These are phyloP conservation scores for Dendryphion nanum DNA, from an alignment of 2,329 filamentous ascomycete species.

Conservation along the genomic window DNA sequence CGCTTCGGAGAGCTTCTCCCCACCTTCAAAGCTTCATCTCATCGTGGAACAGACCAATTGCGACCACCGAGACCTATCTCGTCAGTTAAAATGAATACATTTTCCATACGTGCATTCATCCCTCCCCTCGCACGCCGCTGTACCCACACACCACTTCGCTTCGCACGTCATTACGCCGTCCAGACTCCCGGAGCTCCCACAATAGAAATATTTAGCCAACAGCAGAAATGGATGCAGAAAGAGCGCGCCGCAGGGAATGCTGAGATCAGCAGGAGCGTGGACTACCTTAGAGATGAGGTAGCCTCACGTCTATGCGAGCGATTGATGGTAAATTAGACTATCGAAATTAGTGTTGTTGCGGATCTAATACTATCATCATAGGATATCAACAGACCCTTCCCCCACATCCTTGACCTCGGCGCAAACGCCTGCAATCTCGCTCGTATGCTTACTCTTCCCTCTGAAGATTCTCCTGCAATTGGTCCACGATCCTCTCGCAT, in stretches of 20 bases:
- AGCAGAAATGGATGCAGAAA: constrained; percentile 86
- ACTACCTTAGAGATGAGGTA: constrained; percentile 93
- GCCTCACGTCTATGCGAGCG: constrained; percentile 81
- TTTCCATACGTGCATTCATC: constrained; percentile 36
- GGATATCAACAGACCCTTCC: constrained; percentile 91
- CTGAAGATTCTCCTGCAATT: constrained; percentile 61
- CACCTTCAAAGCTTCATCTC: background rate
- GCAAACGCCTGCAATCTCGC: constrained; percentile 96
- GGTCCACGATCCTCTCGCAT: constrained; percentile 71
- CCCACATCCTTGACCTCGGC: constrained; percentile 83
- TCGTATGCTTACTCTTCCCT: constrained; percentile 64
- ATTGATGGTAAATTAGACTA: constrained; percentile 60
- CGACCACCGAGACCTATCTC: too few relatives aligned
- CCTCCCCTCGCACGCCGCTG: constrained; percentile 29
- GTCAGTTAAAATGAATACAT: constrained; percentile 32
- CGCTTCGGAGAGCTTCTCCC: too few relatives aligned
- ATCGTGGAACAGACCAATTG: constrained; percentile 2
- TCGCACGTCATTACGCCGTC: constrained; percentile 65
- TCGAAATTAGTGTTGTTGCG: too few relatives aligned
- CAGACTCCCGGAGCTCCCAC: constrained; percentile 74
- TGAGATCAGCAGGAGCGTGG: constrained; percentile 72
- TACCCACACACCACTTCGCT: constrained; percentile 14
- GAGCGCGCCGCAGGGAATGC: constrained; percentile 74
- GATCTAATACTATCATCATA: constrained; percentile 41
- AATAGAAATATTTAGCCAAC: constrained; percentile 87